Percentiles rank a stretch among this genome's conserved stretches.
These are phyloP conservation scores for Pyrenochaeta sp. DNA, from an alignment of 2,329 filamentous ascomycete genomes.

Conservation along the genomic window DNA sequence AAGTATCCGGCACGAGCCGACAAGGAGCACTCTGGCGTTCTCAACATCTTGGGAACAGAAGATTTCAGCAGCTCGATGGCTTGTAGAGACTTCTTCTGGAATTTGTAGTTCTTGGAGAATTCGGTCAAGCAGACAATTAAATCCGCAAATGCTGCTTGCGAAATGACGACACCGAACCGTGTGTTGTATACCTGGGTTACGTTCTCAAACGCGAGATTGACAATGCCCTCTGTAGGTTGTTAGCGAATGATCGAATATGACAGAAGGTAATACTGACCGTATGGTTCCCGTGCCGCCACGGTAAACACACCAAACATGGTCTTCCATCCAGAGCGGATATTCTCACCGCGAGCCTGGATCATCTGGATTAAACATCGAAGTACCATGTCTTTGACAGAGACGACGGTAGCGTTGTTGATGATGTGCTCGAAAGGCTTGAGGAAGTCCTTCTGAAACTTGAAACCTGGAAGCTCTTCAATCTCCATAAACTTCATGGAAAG, in stretches of 20 bases:
- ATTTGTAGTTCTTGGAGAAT: slow-evolving; percentile 98
- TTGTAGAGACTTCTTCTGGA: slow-evolving; percentile 97
- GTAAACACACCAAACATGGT: slow-evolving; percentile 99
- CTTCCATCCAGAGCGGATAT: slow-evolving; percentile 97
- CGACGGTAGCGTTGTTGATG: slow-evolving; percentile 88
- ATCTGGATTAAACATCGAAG: slow-evolving; percentile 96
- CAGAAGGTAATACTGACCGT: slow-evolving; percentile 59
- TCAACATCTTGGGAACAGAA: slow-evolving; percentile 92
- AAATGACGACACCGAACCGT: slow-evolving; percentile 93
- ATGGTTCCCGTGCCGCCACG: slow-evolving; percentile 88
- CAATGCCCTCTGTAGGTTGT: slow-evolving; percentile 76
- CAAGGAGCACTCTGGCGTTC: slow-evolving; percentile 92
- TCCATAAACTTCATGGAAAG: slow-evolving; percentile 99
- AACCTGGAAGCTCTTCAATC: slow-evolving; percentile 94
- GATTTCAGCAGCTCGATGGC: slow-evolving; percentile 95
- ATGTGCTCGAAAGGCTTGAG: slow-evolving; percentile 98
- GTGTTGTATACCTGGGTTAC: slow-evolving; percentile 95
- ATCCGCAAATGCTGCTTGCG: slow-evolving; percentile 95
- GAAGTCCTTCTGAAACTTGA: slow-evolving; percentile 99
- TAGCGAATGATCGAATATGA: slow-evolving; percentile 9
- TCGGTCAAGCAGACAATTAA: slow-evolving; percentile 95
- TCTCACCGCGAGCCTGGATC: slow-evolving; percentile 96
- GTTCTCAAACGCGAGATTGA: slow-evolving; percentile 96
- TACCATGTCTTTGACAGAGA: slow-evolving; percentile 97
- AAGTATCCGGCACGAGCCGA: slow-evolving; percentile 68